phyloP scores from a whole-genome alignment of 2,329 filamentous ascomycete genomes.

The Neospermospora avenae region DNA sequence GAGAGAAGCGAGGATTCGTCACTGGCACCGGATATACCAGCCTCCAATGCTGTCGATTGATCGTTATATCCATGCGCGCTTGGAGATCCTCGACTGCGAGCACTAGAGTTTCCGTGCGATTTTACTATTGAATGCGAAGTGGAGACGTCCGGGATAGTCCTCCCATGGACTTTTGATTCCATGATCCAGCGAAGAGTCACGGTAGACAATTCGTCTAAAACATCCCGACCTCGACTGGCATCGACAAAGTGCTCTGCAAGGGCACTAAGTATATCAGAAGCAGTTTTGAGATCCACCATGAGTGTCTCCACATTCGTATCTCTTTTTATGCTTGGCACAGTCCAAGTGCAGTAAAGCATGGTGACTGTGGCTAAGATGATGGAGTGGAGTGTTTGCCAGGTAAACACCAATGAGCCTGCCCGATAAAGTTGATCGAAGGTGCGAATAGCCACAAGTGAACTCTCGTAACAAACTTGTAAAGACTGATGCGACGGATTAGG shows the following conservation, averaged over 20 bases:
- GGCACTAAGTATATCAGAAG: constrained; percentile 5
- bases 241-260: constrained; percentile 12
- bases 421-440: constrained; percentile 44
- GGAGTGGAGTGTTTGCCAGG: constrained; percentile 47
- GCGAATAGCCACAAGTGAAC: constrained; percentile 41
- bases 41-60: background rate
- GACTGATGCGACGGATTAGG: constrained; percentile 43
- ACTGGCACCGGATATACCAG: background rate
- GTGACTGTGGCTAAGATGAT: constrained; percentile 47
- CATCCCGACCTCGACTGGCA: constrained; percentile 11
- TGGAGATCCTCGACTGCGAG: background rate
- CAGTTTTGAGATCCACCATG: constrained; percentile 9
- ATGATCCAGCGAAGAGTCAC: constrained; percentile 10
- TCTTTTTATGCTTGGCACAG: constrained; percentile 34
- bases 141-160: background rate
- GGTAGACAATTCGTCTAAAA: constrained; percentile 10
- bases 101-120: background rate
- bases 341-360: constrained; percentile 49
- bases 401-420: constrained; percentile 44
- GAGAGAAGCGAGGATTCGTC: background rate
- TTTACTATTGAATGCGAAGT: background rate
- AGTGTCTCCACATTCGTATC: constrained; percentile 8
- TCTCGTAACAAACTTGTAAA: constrained; percentile 42
- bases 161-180: background rate
- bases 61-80: background rate